Evolutionary conservation across 108 stramenopile genomes (phyloP), one percentile per base, ranked within the genome.

Genomic region (Epipyxis sp.): DNA sequence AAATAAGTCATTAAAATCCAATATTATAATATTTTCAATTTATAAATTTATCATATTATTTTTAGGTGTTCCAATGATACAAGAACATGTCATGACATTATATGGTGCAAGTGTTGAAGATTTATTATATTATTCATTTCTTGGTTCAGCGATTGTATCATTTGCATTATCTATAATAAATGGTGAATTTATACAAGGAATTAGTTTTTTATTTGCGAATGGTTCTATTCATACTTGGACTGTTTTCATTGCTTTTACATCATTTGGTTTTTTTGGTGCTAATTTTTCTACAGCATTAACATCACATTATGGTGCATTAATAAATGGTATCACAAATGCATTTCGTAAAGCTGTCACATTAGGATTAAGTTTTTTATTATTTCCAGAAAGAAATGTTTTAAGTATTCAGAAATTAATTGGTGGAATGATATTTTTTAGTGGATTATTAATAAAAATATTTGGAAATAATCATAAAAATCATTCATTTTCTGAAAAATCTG

Each of bases 281-380:
- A 54, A 46, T 42, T 74, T 46, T 37, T 46, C 50, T 29, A 57
- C 71, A 6, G 71, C 71, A 6, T n/a, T 74, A 27, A 74, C 71
- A 42, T 16, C 44, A 37, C 44, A 74, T 10, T 74, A 54, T 74
- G 71, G 71, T 37, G 71, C 71, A 16, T 42, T 74, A 42, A 32
- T 57, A 13, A 54, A 46, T 74, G 71, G 46, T 6, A 74, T 74
- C 6, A 32, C 71, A 42, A 57, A 46, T 32, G 43, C 71, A 16
- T 27, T 74, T 27, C 71, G 71, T 29, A 74, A 74, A 74, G 71
- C 46, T 42, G 44, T 39, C 6, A 74, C 71, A 37, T 30, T 74
- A 30, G 71, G 10, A 6, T 6, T 74, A 29, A 42, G 41, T 13
- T 74, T 54, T 57, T 10, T 74, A 6, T 6, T 74, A 6, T 74